These are phyloP conservation scores for Raphanus hybrid DNA, from an alignment of 441 rosid genomes.

Conservation along the genomic window DNA sequence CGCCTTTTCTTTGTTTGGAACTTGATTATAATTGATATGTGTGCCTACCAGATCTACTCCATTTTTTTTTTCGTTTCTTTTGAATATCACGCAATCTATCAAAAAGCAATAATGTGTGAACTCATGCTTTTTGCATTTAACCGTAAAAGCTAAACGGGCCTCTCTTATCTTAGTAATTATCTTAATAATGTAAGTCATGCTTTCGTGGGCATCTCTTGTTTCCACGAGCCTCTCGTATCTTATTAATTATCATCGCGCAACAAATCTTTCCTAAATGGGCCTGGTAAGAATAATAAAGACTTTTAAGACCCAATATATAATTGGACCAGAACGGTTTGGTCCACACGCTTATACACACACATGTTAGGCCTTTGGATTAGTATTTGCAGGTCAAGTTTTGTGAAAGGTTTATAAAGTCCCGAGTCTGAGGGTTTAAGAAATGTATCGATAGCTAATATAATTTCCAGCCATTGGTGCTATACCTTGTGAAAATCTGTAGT, in stretches of 20 bases:
- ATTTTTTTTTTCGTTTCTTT: neutral
- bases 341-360: neutral
- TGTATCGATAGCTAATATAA: neutral
- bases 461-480: conserved; percentile 1
- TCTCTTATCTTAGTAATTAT: conserved; percentile 31
- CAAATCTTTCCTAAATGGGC: neutral
- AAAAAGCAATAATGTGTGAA: neutral
- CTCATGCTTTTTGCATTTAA: neutral
- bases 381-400: neutral
- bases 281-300: neutral
- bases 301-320: neutral
- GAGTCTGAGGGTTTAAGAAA: neutral
- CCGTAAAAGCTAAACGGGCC: conserved; percentile 6
- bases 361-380: neutral
- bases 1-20: conserved; percentile 26
- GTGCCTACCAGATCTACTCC: conserved; percentile 31
- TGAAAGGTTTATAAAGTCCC: neutral
- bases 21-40: conserved; percentile 20
- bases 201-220: conserved; percentile 37
- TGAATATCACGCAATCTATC: conserved; percentile 12
- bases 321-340: neutral
- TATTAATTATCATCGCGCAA: neutral
- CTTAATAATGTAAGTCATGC: conserved; percentile 45
- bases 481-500: neutral
- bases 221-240: conserved; percentile 44